phyloP scores from a whole-genome alignment of 768 basidiomycete species.

The Suillus subaureus region DNA sequence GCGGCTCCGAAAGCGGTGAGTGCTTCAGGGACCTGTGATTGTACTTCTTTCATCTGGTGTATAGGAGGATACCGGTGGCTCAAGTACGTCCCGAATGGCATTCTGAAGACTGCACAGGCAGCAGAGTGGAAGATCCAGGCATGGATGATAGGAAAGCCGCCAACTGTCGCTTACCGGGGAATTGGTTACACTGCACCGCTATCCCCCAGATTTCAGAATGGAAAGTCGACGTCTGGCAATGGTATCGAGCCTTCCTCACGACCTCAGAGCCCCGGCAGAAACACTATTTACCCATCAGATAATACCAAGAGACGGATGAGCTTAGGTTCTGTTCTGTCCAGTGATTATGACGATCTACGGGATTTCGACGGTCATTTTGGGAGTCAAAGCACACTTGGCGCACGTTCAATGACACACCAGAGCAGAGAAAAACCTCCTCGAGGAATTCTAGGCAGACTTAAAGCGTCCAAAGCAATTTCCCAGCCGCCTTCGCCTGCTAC shows the following conservation, averaged over 20 bases:
- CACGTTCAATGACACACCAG: slow-evolving; percentile 40
- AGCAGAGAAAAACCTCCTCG: slow-evolving; percentile 61
- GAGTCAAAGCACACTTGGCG: slow-evolving; percentile 73
- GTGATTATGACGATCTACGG: slow-evolving; percentile 85
- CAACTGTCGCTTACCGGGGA: slow-evolving; percentile 79
- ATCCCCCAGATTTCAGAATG: slow-evolving; percentile 32
- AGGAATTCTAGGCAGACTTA: slow-evolving; percentile 68
- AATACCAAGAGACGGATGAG: slow-evolving; percentile 65
- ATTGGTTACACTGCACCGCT: slow-evolving; percentile 73
- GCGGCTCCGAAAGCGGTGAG: slow-evolving; percentile 82
- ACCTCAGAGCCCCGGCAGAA: slow-evolving; percentile 22
- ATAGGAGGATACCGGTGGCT: slow-evolving; percentile 92
- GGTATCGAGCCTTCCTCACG: slow-evolving; percentile 19
- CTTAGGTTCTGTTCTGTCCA: slow-evolving; percentile 70
- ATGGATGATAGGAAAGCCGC: slow-evolving; percentile 97
- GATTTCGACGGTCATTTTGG: slow-evolving; percentile 89
- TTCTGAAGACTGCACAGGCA: slow-evolving; percentile 93
- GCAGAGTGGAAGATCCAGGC: slow-evolving; percentile 97
- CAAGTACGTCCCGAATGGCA: slow-evolving; percentile 91
- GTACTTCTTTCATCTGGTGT: slow-evolving; percentile 15
- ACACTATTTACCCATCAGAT: slow-evolving; percentile 30
- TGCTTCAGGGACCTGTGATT: slow-evolving; percentile 4
- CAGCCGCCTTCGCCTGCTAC: slow-evolving; percentile 48
- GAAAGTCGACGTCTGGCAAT: slow-evolving; percentile 24
- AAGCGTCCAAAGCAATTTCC: slow-evolving; percentile 42